Conservation (phyloP, 306 rosid species). For the Adenanthera pavonina region DNA sequence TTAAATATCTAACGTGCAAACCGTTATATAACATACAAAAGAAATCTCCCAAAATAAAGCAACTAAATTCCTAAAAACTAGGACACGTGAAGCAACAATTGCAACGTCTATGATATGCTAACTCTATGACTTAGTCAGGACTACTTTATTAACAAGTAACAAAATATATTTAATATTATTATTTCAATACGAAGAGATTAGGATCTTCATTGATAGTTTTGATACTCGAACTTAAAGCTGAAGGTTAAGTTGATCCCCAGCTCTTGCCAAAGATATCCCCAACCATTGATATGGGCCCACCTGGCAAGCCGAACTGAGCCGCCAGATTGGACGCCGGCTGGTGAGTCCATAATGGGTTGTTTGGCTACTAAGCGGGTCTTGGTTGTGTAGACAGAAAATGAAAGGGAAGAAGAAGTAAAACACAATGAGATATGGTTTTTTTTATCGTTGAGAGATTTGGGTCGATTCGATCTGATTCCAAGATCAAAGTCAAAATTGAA, state of each 20-base stretch:
- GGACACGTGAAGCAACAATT: too few relatives aligned
- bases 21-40: too few relatives aligned
- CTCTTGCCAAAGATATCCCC: conserved; percentile 91
- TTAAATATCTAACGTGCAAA: too few relatives aligned
- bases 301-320: conserved; percentile 44
- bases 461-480: conserved; percentile 75
- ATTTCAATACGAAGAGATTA: conserved; percentile 48
- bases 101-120: too few relatives aligned
- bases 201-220: conserved; percentile 72
- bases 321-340: conserved; percentile 36
- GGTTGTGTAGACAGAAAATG: conserved; percentile 47
- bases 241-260: conserved; percentile 71
- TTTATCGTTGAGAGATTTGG: conserved; percentile 86
- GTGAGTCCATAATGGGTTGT: conserved; percentile 82
- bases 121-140: too few relatives aligned
- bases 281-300: conserved; percentile 77
- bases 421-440: conserved; percentile 54
- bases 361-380: conserved; percentile 70
- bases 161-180: too few relatives aligned
- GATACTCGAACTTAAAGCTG: conserved; percentile 48
- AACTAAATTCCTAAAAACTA: too few relatives aligned
- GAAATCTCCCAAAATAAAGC: too few relatives aligned
- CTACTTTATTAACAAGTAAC: too few relatives aligned
- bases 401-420: conserved; percentile 41
- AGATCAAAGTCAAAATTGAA: conserved; percentile 91